These are phyloP conservation scores for Trametopsis cervina DNA, from an alignment of 768 basidiomycete genomes.

Conservation along the genomic window DNA sequence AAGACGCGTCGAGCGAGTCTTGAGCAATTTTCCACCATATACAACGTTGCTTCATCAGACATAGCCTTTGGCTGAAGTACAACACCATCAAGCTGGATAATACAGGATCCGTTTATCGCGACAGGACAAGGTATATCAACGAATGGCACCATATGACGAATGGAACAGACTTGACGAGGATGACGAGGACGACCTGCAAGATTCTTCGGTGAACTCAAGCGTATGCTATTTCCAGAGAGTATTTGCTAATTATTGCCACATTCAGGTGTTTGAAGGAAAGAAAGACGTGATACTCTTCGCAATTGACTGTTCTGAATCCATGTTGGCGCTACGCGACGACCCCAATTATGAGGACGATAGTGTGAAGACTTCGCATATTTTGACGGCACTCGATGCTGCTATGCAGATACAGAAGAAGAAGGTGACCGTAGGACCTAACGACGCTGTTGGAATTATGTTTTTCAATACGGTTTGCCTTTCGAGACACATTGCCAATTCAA, in stretches of 20 bases:
- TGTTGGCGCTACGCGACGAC: conserved; percentile 69
- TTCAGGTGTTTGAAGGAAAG: conserved; percentile 61
- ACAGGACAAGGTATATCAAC: too few species aligned
- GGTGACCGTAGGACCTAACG: conserved; percentile 81
- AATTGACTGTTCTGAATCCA: conserved; percentile 89
- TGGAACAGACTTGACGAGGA: conserved; percentile 79
- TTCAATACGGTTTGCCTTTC: conserved; percentile 77
- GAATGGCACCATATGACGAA: conserved; percentile 74
- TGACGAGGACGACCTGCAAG: conserved; percentile 78
- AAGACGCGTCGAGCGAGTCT: too few species aligned
- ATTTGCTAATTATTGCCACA: not conserved
- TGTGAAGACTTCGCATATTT: conserved; percentile 66
- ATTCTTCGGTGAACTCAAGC: conserved; percentile 43
- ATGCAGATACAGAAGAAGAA: conserved; percentile 88
- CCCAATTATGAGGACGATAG: conserved; percentile 47
- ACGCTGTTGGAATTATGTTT: conserved; percentile 83
- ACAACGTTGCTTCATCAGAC: too few species aligned
- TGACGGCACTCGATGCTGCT: conserved; percentile 73
- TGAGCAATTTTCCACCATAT: too few species aligned
- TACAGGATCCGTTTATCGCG: too few species aligned
- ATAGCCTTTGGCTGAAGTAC: too few species aligned
- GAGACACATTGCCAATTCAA: not conserved
- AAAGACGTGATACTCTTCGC: conserved; percentile 91
- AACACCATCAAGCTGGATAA: too few species aligned
- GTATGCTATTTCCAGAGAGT: conserved; percentile 8